Evolutionary conservation across 768 basidiomycete species (phyloP), one percentile per base, ranked within the genome.

Genomic region (Naganishia vishniacii): DNA sequence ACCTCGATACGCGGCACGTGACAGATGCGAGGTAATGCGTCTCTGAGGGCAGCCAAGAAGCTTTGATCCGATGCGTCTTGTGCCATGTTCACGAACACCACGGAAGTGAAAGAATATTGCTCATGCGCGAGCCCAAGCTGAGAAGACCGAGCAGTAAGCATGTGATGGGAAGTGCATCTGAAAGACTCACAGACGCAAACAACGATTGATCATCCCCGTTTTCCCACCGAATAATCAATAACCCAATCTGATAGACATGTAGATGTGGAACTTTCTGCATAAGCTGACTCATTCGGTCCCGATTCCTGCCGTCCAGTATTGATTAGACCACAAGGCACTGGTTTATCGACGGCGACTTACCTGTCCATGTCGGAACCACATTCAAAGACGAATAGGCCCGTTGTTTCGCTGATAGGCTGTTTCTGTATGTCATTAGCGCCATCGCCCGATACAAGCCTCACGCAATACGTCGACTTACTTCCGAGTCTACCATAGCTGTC

Each of bases 351-450:
- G 8, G n/a, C 12, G 7, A 41, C 64, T 26, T 31, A 65, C 64
- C 28, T 23, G 16, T 48, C 6, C 9, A 26, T 8, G 4, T 47
- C 31, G 3, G 42, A 26, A 16, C 51, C 26, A 26, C 58, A 65
- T 51, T 65, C 64, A 18, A 65, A 61, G 9, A 65, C 47, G n/a
- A 59, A 37, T n/a, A 65, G 32, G 15, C 64, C 53, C 18, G 58
- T 32, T 12, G 34, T 29, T 16, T 56, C 41, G n/a, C 34, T 34
- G 16, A 63, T 40, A 9, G 28, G n/a, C 47, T 62, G 34, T n/a
- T n/a, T n/a, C n/a, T n/a, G n/a, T n/a, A n/a, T n/a, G n/a, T n/a
- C n/a, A n/a, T n/a, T n/a, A n/a, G n/a, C n/a, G n/a, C n/a, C n/a
- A n/a, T n/a, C n/a, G n/a, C n/a, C n/a, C n/a, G n/a, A n/a, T n/a